Evolutionary conservation across 1,284 basidiomycete species (phyloP).

Genomic region (Moniliella sp.): DNA sequence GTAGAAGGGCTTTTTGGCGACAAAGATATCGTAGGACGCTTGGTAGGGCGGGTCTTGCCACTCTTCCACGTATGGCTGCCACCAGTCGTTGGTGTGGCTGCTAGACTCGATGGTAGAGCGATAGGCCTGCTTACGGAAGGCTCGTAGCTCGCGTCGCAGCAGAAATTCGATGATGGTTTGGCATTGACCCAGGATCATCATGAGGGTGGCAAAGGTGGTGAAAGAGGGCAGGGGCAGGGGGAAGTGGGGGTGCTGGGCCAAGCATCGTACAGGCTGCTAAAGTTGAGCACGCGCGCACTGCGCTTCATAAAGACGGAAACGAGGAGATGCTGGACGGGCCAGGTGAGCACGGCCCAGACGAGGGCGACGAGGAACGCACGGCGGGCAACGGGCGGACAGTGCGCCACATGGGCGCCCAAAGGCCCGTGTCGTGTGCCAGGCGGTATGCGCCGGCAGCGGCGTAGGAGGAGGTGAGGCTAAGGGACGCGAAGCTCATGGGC

Average conservation of each 20-base stretch:
- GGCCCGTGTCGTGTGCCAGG: slow-evolving; percentile 13
- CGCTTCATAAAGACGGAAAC: slow-evolving; percentile 23
- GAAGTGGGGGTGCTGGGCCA: neutral
- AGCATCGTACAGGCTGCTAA: neutral
- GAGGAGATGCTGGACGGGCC: slow-evolving; percentile 21
- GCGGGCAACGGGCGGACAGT: slow-evolving; percentile 12
- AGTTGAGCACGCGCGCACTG: slow-evolving; percentile 8
- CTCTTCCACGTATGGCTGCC: slow-evolving; percentile 28
- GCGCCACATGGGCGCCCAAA: slow-evolving; percentile 29
- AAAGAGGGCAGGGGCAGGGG: neutral
- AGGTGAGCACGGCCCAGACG: slow-evolving; percentile 14
- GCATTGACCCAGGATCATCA: slow-evolving; percentile 24
- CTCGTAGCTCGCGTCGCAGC: slow-evolving; percentile 12
- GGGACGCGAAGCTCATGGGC: no score
- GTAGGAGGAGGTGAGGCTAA: no score
- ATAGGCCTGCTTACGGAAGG: slow-evolving; percentile 20
- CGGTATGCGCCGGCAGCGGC: slow-evolving; percentile 29
- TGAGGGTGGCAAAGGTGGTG: slow-evolving; percentile 18
- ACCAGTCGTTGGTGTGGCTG: slow-evolving; percentile 24
- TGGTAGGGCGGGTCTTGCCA: slow-evolving; percentile 20
- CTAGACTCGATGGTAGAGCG: slow-evolving; percentile 16
- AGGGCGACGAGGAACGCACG: slow-evolving; percentile 10
- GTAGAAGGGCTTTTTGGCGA: slow-evolving; percentile 18
- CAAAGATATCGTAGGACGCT: no score
- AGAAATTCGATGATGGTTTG: slow-evolving; percentile 25